Evolutionary conservation across 345 rosid genomes (phyloP), one percentile per base, ranked within the genome.

Genomic region (Eucalyptus coolabah): DNA sequence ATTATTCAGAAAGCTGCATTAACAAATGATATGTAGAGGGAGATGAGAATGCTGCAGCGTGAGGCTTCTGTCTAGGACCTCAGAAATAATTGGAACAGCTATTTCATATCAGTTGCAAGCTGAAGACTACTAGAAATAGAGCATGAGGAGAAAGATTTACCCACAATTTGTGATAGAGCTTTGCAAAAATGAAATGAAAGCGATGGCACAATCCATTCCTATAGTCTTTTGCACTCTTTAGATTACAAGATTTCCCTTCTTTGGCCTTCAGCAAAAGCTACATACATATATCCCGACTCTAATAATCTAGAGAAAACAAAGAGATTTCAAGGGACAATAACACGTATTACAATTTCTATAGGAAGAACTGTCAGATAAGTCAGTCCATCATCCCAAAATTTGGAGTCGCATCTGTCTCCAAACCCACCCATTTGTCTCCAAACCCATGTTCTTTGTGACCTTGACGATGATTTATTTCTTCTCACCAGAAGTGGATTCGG

Each of bases 381-480:
- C 11, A 34, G 44, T 69, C 12, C 44, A 69, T 34, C 23, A 32
- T 34, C 82, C 44, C 44, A 69, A 69, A 87, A 23, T 50, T 32
- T 56, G 72, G 50, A 56, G 18, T 56, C 60, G 23, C 47, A 37
- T 49, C 59, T 16, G 53, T 45, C 88, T 50, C 67, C 21, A 50
- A 87, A 87, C 69, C 63, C 69, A 53, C 40, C 50, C 59, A 23
- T 24, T 67, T 18, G 47, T 32, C 65, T 34, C n/a, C 86, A 88
- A 37, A 44, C 47, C 18, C 7, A 42, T 26, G 90, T 45, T 24
- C 49, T 15, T 81, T 44, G 87, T 50, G 10, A 89, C 85, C 42
- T 85, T 63, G 7, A 89, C n/a, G 34, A 50, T 28, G 65, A 88
- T 86, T 91, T 92, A 92, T 54, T 95, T 95, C 92, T 95, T 91